Evolutionary conservation across 192 early-diverging fungal genomes (phyloP).

Genomic region (Rhizoclosmatium globosum): DNA sequence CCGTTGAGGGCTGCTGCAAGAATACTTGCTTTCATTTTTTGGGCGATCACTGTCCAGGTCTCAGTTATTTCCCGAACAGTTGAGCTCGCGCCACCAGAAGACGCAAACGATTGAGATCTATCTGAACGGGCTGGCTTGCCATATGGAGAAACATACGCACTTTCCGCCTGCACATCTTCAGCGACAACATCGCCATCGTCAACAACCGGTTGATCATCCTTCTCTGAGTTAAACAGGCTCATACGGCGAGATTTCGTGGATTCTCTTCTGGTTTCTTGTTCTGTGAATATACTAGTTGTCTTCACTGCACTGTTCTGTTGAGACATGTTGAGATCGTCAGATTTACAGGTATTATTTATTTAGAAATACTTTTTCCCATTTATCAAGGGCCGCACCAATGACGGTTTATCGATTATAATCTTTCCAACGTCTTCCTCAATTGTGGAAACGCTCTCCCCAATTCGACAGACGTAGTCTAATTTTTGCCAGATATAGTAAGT

Average conservation of each 20-base stretch:
- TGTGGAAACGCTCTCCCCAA: constrained; percentile 21
- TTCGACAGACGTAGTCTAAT: constrained; percentile 4
- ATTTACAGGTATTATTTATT: background rate
- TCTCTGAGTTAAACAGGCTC: too few species aligned
- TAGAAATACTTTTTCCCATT: constrained; percentile 8
- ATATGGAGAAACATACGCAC: too few species aligned
- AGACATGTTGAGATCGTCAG: too few species aligned
- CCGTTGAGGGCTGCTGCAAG: constrained; percentile 26
- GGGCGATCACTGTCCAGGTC: constrained; percentile 11
- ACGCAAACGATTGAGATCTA: background rate
- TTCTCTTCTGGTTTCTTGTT: too few species aligned
- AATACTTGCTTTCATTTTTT: constrained; percentile 13
- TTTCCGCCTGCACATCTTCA: too few species aligned
- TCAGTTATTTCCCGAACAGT: constrained; percentile 25
- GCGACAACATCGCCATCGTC: too few species aligned
- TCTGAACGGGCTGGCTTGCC: too few species aligned
- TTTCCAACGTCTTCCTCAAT: constrained; percentile 14
- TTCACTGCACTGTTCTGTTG: too few species aligned
- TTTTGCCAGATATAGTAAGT: constrained; percentile 28
- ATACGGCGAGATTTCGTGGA: too few species aligned
- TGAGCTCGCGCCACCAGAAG: background rate
- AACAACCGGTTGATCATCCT: too few species aligned
- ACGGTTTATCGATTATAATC: constrained; percentile 13
- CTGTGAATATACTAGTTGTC: too few species aligned
- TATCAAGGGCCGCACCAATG: background rate